A percentile compares a stretch with the other conserved stretches of the same genome.
Conservation (phyloP, 1,139 yeast genomes). For the Eremothecium cymbalariae region DNA sequence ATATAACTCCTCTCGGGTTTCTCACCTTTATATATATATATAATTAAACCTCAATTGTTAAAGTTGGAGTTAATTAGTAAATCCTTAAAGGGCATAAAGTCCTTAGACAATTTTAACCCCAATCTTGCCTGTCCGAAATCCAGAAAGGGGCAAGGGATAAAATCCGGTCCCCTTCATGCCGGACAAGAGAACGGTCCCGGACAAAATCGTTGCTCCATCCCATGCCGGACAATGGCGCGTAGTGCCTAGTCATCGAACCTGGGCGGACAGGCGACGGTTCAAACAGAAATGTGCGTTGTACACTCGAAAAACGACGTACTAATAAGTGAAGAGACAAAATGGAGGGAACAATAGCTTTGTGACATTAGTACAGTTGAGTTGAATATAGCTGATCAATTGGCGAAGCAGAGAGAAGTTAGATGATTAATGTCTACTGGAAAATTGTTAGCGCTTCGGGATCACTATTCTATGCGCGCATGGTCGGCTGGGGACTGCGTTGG, state of each 20-base stretch:
- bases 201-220: not conserved
- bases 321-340: too few species aligned
- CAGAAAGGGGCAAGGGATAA: constrained; percentile 1
- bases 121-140: not conserved
- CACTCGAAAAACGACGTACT: constrained; percentile 1
- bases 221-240: constrained; percentile 1
- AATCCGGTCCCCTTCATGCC: not conserved
- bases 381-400: too few species aligned
- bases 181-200: not conserved
- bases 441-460: not conserved
- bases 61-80: constrained; percentile 3
- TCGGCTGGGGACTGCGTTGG: constrained; percentile 1
- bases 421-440: constrained; percentile 4
- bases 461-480: constrained; percentile 3
- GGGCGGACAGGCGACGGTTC: not conserved
- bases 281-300: not conserved
- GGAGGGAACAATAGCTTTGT: constrained; percentile 1
- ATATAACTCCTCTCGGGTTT: not conserved
- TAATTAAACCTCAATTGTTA: constrained; percentile 5
- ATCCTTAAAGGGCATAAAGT: too few species aligned
- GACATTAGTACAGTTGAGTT: not conserved
- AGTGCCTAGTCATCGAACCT: too few species aligned
- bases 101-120: too few species aligned
- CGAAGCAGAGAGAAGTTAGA: too few species aligned
- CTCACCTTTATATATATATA: not conserved